Evolutionary conservation across 306 rosid genomes (phyloP), one percentile per base, ranked within the genome.

Genomic region (Prunus fruticosa): DNA sequence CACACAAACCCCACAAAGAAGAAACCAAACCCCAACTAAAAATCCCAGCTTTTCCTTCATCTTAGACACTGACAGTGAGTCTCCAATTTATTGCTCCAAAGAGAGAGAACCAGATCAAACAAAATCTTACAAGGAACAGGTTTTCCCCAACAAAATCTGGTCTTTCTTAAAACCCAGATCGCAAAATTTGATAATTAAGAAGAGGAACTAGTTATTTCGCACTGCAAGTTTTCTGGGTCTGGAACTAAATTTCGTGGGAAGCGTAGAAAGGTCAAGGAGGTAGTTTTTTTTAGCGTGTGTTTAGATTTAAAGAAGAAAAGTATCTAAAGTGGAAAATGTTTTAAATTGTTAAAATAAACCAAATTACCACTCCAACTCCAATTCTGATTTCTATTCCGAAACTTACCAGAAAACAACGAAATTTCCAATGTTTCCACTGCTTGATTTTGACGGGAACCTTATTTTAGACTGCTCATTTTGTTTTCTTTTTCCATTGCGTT

Each of bases 1-100:
- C 11, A 83, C 56, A 82, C 92, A 84, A 81, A 74, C 82, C 65
- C 90, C 87, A 64, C 69, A 90, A 1, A 89, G 78, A 83, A 90
- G 58, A 80, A 82, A 70, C 86, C 84, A 92, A 71, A 88, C 71
- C 67, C 81, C 75, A 12, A 82, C 50, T 65, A 85, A 79, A 80
- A 87, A 2, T 71, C 80, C 76, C 12, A 87, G 32, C 78, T 79
- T 86, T 77, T 19, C 80, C 54, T 70, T 83, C 98, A 88, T 83
- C 19, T 28, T 64, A 30, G 62, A 15, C 54, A 64, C 76, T 20
- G 56, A 63, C 47, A 71, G 73, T 54, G 46, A 62, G 47, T 51
- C 74, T 45, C 63, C 61, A 27, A 38, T 58, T 20, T 32, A 30
- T 41, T 32, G 19, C 19, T 27, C 66, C 15, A 78, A 69, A 46